Evolutionary conservation across 768 basidiomycete genomes (phyloP).

Genomic region (Tulasnella sp.): DNA sequence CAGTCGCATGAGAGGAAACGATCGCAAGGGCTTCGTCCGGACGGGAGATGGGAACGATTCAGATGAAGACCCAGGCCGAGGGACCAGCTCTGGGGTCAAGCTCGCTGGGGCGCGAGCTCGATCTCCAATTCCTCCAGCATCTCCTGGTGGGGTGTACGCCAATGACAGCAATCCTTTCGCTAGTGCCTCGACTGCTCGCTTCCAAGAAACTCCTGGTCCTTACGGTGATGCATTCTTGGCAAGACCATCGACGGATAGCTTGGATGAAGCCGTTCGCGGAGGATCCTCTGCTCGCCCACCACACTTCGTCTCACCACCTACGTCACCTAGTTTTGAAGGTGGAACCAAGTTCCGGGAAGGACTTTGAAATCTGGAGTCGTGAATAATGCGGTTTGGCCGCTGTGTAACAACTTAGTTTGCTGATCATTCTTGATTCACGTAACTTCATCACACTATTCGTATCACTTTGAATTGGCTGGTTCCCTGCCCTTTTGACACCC

Average conservation of each 20-base stretch:
- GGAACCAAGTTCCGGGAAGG: constrained; percentile 16
- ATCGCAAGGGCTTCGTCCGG: constrained; percentile 10
- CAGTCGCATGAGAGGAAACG: constrained; percentile 10
- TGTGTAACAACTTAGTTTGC: background rate
- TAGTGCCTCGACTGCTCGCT: background rate
- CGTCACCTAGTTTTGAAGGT: background rate
- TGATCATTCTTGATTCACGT: background rate
- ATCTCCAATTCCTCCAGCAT: background rate
- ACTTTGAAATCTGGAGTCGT: background rate
- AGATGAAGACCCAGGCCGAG: constrained; percentile 16
- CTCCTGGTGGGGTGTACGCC: constrained; percentile 2
- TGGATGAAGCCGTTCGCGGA: constrained; percentile 22
- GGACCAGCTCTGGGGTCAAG: constrained; percentile 12
- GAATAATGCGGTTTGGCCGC: background rate
- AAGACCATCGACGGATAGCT: constrained; percentile 20
- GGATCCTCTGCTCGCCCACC: background rate
- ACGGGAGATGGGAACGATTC: constrained; percentile 9
- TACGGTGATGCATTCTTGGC: constrained; percentile 21
- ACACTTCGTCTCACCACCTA: background rate
- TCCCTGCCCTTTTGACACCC: background rate
- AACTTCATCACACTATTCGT: background rate
- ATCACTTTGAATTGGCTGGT: background rate
- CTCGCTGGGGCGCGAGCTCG: constrained; percentile 10
- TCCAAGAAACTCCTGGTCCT: constrained; percentile 9
- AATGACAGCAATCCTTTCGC: constrained; percentile 25